A percentile compares a stretch with the other conserved stretches of the same genome.
phyloP scores from a whole-genome alignment of 176 grass and related monocot species.

The Paspalum vaginatum region DNA sequence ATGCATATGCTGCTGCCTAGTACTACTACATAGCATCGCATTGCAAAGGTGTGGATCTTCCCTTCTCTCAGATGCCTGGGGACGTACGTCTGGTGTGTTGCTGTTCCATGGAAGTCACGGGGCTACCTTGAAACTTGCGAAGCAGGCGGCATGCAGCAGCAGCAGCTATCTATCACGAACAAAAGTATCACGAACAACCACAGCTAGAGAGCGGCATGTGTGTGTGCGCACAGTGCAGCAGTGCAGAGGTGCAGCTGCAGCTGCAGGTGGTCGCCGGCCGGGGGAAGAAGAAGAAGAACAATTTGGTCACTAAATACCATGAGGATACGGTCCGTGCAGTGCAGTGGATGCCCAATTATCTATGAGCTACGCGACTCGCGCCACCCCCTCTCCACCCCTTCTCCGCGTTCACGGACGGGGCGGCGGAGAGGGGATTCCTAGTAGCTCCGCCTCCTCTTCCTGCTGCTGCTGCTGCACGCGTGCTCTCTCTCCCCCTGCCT shows the following conservation, averaged over 20 bases:
- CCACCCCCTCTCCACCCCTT: too few relatives aligned
- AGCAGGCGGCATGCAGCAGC: constrained; percentile 10
- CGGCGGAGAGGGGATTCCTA: not conserved
- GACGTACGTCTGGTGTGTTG: not conserved
- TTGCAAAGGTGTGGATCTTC: too few relatives aligned
- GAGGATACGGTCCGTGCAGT: constrained; percentile 53
- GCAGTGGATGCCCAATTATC: constrained; percentile 11
- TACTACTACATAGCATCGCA: too few relatives aligned
- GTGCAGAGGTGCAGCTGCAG: not conserved
- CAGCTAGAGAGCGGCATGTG: not conserved
- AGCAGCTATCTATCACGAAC: constrained; percentile 20
- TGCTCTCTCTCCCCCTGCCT: too few relatives aligned
- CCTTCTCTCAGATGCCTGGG: too few relatives aligned
- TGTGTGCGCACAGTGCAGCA: constrained; percentile 15
- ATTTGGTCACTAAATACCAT: constrained; percentile 74
- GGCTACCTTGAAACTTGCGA: constrained; percentile 55
- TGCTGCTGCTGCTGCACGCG: too few relatives aligned
- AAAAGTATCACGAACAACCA: constrained; percentile 48
- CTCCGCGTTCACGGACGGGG: not conserved
- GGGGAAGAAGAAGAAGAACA: constrained; percentile 44
- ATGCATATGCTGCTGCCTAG: too few relatives aligned
- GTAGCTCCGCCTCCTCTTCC: too few relatives aligned
- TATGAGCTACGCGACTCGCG: too few relatives aligned
- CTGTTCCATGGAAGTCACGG: constrained; percentile 62
- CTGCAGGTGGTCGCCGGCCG: not conserved